Conservation (phyloP, 176 grass and related monocot genomes). For the Carex kokanica region DNA sequence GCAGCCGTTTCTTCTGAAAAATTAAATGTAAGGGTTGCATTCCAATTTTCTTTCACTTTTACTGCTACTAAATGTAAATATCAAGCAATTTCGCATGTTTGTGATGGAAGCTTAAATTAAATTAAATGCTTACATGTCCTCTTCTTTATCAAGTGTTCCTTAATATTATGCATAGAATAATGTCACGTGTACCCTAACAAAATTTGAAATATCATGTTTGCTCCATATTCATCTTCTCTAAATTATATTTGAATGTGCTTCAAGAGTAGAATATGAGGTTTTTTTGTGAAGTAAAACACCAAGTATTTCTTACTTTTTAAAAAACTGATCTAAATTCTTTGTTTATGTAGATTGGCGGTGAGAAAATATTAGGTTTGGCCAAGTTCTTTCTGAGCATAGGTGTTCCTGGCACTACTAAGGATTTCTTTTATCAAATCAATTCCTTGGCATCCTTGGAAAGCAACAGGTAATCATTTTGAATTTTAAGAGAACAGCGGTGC, state of each 20-base stretch:
- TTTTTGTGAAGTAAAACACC: too few relatives aligned
- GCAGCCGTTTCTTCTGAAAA: slow-evolving; percentile 63
- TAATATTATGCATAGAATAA: neutral
- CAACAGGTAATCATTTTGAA: slow-evolving; percentile 56
- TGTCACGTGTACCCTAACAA: neutral
- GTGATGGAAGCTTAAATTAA: neutral
- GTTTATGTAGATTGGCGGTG: slow-evolving; percentile 61
- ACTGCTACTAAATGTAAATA: slow-evolving; percentile 15
- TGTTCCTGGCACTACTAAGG: slow-evolving; percentile 50
- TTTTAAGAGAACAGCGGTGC: neutral
- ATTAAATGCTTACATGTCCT: neutral
- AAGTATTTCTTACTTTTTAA: neutral
- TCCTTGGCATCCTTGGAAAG: slow-evolving; percentile 69
- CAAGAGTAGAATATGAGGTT: neutral
- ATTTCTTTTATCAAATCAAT: slow-evolving; percentile 79
- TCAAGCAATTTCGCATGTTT: neutral
- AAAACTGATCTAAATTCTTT: slow-evolving; percentile 6
- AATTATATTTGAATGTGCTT: neutral
- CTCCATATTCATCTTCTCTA: neutral
- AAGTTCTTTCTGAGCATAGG: slow-evolving; percentile 93
- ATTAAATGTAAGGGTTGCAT: slow-evolving; percentile 54
- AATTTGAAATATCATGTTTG: neutral
- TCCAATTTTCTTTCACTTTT: neutral
- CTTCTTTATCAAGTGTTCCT: neutral
- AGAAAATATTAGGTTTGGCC: slow-evolving; percentile 78